Evolutionary conservation across 257 asterid genomes (phyloP).

Genomic region (Cynanchum wilfordii): DNA sequence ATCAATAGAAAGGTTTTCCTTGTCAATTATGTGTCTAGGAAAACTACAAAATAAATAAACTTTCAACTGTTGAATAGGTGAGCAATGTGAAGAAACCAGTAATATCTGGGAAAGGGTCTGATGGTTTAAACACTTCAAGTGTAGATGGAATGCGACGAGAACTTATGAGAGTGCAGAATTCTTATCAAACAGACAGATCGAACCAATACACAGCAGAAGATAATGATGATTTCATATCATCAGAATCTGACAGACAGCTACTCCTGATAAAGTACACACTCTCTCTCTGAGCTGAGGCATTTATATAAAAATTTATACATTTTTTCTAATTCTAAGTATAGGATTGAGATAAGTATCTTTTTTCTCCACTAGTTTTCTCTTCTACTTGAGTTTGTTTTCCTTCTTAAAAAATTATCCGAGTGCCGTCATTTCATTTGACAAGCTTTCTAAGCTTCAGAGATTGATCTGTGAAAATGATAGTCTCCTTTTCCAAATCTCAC

Average conservation of each 20-base stretch:
- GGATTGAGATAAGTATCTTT: not conserved
- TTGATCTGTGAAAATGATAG: not conserved
- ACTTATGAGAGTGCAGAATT: slow-evolving; percentile 76
- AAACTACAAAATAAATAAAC: not conserved
- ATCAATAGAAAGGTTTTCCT: slow-evolving; percentile 4
- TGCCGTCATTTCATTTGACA: not conserved
- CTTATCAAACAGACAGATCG: slow-evolving; percentile 51
- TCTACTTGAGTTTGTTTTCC: not conserved
- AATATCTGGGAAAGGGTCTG: slow-evolving; percentile 45
- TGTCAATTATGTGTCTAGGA: not conserved
- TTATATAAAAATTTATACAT: not conserved
- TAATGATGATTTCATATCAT: slow-evolving; percentile 73
- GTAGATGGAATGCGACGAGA: slow-evolving; percentile 76
- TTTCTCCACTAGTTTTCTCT: not conserved
- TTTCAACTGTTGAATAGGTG: slow-evolving; percentile 43
- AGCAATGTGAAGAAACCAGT: slow-evolving; percentile 68
- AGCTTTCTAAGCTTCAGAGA: not conserved
- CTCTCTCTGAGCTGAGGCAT: not conserved
- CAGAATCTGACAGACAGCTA: slow-evolving; percentile 85
- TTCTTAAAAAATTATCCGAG: not conserved
- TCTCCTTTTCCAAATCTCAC: not conserved
- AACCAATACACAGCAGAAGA: slow-evolving; percentile 44
- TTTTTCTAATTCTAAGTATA: not conserved
- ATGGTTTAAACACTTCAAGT: slow-evolving; percentile 65
- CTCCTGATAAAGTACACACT: slow-evolving; percentile 73